Percentiles rank a stretch among this genome's conserved stretches.
Conservation (phyloP, 306 rosid genomes). For the Cicer judaicum region DNA sequence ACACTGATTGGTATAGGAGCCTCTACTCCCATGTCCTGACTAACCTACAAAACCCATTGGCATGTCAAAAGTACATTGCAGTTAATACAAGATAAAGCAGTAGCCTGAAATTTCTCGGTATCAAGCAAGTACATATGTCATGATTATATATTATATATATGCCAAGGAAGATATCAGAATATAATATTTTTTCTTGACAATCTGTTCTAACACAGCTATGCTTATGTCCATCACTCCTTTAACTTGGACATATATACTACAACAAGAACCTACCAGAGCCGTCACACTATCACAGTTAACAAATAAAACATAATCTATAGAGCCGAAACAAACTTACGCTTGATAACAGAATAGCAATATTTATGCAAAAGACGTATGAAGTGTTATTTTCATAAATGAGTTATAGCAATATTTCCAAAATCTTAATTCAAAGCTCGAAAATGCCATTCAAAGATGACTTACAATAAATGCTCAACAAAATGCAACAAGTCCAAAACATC, state of each 20-base stretch:
- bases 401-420: not conserved
- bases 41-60: conserved; percentile 62
- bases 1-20: conserved; percentile 92
- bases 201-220: not conserved
- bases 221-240: not conserved
- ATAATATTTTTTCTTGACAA: conserved; percentile 17
- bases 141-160: conserved; percentile 7
- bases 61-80: conserved; percentile 28
- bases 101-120: conserved; percentile 5
- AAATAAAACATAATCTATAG: not conserved
- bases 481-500: not conserved
- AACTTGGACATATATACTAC: not conserved
- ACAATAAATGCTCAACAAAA: not conserved
- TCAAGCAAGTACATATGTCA: conserved; percentile 31
- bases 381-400: not conserved
- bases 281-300: not conserved
- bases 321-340: not conserved
- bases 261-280: conserved; percentile 1
- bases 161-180: not conserved
- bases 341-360: not conserved
- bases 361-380: not conserved
- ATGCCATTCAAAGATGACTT: conserved; percentile 10
- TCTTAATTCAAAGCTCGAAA: not conserved
- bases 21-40: conserved; percentile 99
- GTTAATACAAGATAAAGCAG: conserved; percentile 5